Conservation (phyloP, 106 monocot species). For the Allium cepa region DNA sequence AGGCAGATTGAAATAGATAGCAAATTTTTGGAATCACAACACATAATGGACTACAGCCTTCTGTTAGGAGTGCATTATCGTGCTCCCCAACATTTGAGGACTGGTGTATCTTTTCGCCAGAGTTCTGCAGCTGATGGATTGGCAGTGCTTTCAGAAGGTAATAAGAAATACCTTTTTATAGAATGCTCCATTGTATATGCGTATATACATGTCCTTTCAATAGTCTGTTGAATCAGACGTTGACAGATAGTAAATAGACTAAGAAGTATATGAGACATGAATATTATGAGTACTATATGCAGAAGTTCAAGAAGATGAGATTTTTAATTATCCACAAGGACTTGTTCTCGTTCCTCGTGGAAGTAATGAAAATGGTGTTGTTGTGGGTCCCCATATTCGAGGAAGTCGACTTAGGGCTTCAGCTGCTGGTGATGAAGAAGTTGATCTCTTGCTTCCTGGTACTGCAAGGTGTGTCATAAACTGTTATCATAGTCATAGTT, state of each 20-base stretch:
- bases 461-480: conserved; percentile 45
- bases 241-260: too few species aligned
- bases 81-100: conserved; percentile 66
- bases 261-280: too few species aligned
- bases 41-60: conserved; percentile 96
- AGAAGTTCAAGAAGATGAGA: conserved; percentile 60
- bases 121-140: conserved; percentile 37
- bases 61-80: conserved; percentile 90
- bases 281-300: conserved; percentile 2
- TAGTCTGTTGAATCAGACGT: too few species aligned
- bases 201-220: background rate
- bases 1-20: conserved; percentile 97
- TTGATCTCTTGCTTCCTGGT: conserved; percentile 67
- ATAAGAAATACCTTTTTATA: background rate
- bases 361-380: conserved; percentile 35
- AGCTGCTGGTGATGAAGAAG: conserved; percentile 62
- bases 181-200: background rate
- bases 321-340: conserved; percentile 50
- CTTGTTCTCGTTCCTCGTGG: conserved; percentile 59
- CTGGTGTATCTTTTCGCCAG: conserved; percentile 22
- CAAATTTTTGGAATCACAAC: conserved; percentile 66
- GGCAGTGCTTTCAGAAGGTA: conserved; percentile 67
- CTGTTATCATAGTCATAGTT: too few species aligned
- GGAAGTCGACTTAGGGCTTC: conserved; percentile 61
- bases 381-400: conserved; percentile 69